Evolutionary conservation across 2,329 filamentous ascomycete genomes (phyloP), one percentile per base, ranked within the genome.

Genomic region (Fusarium palustre): DNA sequence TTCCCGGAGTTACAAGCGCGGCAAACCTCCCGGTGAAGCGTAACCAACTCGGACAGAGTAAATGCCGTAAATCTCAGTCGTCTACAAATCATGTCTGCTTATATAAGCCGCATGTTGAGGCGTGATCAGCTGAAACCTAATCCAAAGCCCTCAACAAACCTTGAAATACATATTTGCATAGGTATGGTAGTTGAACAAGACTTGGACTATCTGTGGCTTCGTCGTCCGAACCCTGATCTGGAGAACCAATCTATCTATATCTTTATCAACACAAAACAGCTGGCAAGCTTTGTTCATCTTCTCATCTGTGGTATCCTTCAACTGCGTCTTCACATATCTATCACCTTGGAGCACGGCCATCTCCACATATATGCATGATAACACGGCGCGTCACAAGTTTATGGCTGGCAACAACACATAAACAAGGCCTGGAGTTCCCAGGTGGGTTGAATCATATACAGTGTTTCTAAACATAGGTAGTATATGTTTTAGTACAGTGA

Each of bases 391-490:
- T 65, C 43, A 55, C 45, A 66, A 66, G 59, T 38, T 56, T 55
- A 68, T 48, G 25, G 66, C 66, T 70, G 62, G 67, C 53, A 62
- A 69, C 66, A 50, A 46, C 9, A 34, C 33, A 34, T 46, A 54
- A 50, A 36, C 57, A 55, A 20, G 54, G 33, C 49, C 48, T 49
- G 48, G 50, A 68, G 36, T 68, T 68, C 43, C 28, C 22, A 48
- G 16, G 45, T n/a, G 56, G 38, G 36, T 18, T 52, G 20, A 20
- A 12, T 6, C 41, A 30, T 41, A 31, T 58, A 67, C 56, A 64
- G 53, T 59, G 45, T 38, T 47, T 25, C 41, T 43, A 38, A 39
- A 41, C n/a, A 43, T 25, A 25, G n/a, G 6, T 43, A 43, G 13
- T 25, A 31, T 15, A 12, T 15, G 39, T 53, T 47, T 36, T 39